phyloP scores from a whole-genome alignment of 2,329 filamentous ascomycete genomes.

The Nigrospora osmanthi region DNA sequence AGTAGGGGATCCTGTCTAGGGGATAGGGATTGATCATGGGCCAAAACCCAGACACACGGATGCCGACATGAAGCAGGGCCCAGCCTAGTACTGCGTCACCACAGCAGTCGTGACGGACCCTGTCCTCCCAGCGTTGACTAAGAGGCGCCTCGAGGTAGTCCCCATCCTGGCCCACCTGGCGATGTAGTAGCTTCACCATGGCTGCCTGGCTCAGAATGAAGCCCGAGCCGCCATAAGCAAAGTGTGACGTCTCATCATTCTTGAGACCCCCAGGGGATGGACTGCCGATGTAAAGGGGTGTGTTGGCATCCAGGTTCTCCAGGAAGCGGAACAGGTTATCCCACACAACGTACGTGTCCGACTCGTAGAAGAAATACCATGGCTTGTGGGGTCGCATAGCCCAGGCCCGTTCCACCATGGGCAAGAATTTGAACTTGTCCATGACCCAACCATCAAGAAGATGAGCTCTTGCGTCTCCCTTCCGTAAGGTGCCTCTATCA shows the following conservation, averaged over 20 bases:
- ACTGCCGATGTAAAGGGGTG: slow-evolving; percentile 40
- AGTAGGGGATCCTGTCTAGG: slow-evolving; percentile 38
- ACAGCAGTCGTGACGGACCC: slow-evolving; percentile 39
- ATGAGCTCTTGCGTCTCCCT: neutral
- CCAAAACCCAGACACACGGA: slow-evolving; percentile 37
- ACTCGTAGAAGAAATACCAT: slow-evolving; percentile 50
- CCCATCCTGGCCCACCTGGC: slow-evolving; percentile 20
- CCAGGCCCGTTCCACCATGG: slow-evolving; percentile 44
- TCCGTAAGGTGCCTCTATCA: neutral
- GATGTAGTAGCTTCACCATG: slow-evolving; percentile 29
- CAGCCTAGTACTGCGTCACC: slow-evolving; percentile 44
- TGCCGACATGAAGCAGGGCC: slow-evolving; percentile 33
- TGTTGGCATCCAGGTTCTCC: slow-evolving; percentile 34
- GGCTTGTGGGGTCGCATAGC: slow-evolving; percentile 34
- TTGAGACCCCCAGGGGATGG: slow-evolving; percentile 30
- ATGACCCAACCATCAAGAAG: slow-evolving; percentile 37
- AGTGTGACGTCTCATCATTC: slow-evolving; percentile 26
- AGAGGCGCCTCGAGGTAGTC: slow-evolving; percentile 29
- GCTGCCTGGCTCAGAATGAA: slow-evolving; percentile 37
- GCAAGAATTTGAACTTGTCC: slow-evolving; percentile 51
- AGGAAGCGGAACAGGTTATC: slow-evolving; percentile 39
- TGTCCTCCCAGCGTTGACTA: slow-evolving; percentile 29
- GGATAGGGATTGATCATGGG: slow-evolving; percentile 43
- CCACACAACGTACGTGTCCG: slow-evolving; percentile 42
- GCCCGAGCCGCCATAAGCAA: slow-evolving; percentile 41